phyloP scores from a whole-genome alignment of 2,329 filamentous ascomycete species.

The Paecilomyces sp. region DNA sequence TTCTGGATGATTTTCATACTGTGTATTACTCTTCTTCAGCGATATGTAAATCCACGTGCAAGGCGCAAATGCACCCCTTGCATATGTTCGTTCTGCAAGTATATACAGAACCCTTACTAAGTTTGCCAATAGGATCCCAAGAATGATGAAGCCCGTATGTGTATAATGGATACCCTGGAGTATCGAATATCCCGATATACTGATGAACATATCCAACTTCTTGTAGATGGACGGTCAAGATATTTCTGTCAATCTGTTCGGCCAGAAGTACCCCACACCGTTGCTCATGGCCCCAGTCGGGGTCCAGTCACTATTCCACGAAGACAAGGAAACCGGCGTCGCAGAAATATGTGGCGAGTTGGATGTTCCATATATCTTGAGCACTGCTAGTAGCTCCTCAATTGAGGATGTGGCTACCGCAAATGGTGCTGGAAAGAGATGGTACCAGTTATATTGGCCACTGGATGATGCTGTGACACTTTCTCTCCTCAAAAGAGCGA shows the following conservation, averaged over 20 bases:
- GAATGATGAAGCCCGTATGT: conserved; percentile 37
- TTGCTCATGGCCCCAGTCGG: conserved; percentile 62
- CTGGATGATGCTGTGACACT: conserved; percentile 57
- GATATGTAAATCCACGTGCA: not conserved
- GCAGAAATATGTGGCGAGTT: conserved; percentile 56
- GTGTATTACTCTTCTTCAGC: not conserved
- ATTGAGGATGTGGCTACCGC: conserved; percentile 61
- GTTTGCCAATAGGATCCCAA: conserved; percentile 41
- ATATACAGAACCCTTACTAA: not conserved
- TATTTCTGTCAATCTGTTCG: conserved; percentile 48
- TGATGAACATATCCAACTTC: not conserved
- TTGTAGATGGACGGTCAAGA: conserved; percentile 34
- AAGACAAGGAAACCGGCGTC: conserved; percentile 57
- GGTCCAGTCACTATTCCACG: conserved; percentile 61
- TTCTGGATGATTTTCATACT: not conserved
- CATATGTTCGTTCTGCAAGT: not conserved
- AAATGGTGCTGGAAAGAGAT: conserved; percentile 52
- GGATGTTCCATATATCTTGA: conserved; percentile 59
- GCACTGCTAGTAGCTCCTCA: conserved; percentile 55
- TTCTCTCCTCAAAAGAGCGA: conserved; percentile 56
- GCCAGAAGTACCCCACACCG: conserved; percentile 42
- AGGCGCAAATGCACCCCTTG: not conserved
- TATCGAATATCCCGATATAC: not conserved
- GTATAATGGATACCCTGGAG: conserved; percentile 8
- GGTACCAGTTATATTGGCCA: conserved; percentile 74